phyloP scores from a whole-genome alignment of 176 grass and related monocot genomes.

The Ensete glaucum region DNA sequence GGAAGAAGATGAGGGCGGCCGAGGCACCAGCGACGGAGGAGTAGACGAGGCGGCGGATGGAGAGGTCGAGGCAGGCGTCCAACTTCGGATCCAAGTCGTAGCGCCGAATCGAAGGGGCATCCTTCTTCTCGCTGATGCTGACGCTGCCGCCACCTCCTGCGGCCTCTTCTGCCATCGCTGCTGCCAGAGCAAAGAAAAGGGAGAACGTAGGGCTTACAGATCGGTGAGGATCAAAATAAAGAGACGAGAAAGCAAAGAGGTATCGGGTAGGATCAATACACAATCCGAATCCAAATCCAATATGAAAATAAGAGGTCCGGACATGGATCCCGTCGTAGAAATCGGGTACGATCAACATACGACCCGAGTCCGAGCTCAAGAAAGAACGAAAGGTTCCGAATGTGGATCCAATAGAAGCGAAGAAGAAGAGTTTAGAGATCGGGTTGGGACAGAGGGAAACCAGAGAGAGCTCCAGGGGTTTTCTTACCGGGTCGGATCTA shows the following conservation, averaged over 20 bases:
- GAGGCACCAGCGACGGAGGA: slow-evolving; percentile 21
- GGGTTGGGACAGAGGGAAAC: no score
- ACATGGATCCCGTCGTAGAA: background rate
- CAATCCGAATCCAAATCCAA: background rate
- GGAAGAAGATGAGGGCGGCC: slow-evolving; percentile 13
- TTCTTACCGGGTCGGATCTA: no score
- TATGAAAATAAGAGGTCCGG: background rate
- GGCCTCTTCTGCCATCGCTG: slow-evolving; percentile 11
- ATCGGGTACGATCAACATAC: no score
- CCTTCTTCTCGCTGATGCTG: background rate
- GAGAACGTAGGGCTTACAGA: background rate
- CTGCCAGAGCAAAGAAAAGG: background rate
- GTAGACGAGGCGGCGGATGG: slow-evolving; percentile 19
- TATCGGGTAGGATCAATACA: background rate
- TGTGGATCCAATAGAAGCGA: no score
- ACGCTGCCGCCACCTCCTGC: background rate
- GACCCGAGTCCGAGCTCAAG: no score
- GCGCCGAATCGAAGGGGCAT: background rate
- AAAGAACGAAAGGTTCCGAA: no score
- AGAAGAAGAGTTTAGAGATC: no score
- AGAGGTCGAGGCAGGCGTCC: slow-evolving; percentile 23
- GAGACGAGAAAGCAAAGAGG: background rate
- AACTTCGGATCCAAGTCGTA: slow-evolving; percentile 15
- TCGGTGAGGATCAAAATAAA: background rate
- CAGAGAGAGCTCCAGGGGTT: no score